These are phyloP conservation scores for Seminavis robusta DNA, from an alignment of 108 stramenopile genomes.

Conservation along the genomic window DNA sequence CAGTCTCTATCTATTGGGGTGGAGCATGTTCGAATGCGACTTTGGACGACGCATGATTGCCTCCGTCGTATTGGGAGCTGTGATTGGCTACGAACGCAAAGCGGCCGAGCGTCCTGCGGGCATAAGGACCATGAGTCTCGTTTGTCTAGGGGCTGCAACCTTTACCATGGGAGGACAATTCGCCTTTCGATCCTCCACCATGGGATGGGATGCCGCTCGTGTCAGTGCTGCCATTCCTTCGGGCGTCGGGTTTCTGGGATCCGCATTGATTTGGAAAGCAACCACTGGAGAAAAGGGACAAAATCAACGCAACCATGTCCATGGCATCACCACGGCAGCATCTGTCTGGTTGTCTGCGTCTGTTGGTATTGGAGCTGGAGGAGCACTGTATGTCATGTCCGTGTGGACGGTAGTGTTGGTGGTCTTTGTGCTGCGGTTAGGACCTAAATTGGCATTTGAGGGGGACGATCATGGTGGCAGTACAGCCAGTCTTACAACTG, in stretches of 20 bases:
- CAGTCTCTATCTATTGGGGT: conserved; percentile 31
- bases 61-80: conserved; percentile 55
- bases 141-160: conserved; percentile 52
- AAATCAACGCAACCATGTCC: conserved; percentile 26
- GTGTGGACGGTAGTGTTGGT: too few species aligned
- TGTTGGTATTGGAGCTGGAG: conserved; percentile 24
- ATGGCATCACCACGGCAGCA: conserved; percentile 46
- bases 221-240: conserved; percentile 42
- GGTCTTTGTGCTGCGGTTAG: too few species aligned
- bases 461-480: too few species aligned
- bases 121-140: conserved; percentile 75
- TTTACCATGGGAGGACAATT: conserved; percentile 51
- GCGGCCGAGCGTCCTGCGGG: conserved; percentile 87
- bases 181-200: conserved; percentile 46
- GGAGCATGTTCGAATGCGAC: conserved; percentile 62
- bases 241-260: conserved; percentile 43
- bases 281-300: conserved; percentile 17
- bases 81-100: conserved; percentile 84
- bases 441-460: too few species aligned
- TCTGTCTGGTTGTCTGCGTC: conserved; percentile 20
- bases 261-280: conserved; percentile 42
- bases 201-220: conserved; percentile 39
- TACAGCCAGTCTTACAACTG: too few species aligned
- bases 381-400: conserved; percentile 39
- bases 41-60: conserved; percentile 64